phyloP scores from a whole-genome alignment of 192 early-diverging fungal species.

The Piromyces sp. region DNA sequence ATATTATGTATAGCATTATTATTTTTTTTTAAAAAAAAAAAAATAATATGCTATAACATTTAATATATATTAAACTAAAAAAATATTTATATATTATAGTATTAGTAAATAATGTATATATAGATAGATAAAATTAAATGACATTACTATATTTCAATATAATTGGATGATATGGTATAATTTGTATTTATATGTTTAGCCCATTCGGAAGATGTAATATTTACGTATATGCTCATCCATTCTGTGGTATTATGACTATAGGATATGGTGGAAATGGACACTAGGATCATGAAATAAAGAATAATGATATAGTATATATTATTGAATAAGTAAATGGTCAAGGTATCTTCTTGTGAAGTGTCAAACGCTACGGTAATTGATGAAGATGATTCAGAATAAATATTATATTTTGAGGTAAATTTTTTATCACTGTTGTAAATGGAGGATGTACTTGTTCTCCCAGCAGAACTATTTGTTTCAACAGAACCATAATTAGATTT shows the following conservation, averaged over 20 bases:
- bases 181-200: neutral
- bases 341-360: neutral
- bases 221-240: neutral
- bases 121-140: no score
- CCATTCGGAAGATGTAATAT: neutral
- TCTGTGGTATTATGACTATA: neutral
- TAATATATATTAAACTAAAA: no score
- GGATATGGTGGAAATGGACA: neutral
- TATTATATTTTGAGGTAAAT: neutral
- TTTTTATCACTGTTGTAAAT: neutral
- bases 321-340: neutral
- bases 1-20: no score
- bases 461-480: no score
- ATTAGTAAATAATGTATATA: no score
- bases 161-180: neutral
- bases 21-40: no score
- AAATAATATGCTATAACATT: no score
- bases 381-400: neutral
- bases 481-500: no score
- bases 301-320: neutral
- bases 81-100: no score
- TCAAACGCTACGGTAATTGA: neutral
- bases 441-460: no score
- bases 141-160: neutral
- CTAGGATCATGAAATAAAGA: neutral